Evolutionary conservation across 2,329 filamentous ascomycete genomes (phyloP), one percentile per base, ranked within the genome.

Genomic region (Metarhizium guizhouense): DNA sequence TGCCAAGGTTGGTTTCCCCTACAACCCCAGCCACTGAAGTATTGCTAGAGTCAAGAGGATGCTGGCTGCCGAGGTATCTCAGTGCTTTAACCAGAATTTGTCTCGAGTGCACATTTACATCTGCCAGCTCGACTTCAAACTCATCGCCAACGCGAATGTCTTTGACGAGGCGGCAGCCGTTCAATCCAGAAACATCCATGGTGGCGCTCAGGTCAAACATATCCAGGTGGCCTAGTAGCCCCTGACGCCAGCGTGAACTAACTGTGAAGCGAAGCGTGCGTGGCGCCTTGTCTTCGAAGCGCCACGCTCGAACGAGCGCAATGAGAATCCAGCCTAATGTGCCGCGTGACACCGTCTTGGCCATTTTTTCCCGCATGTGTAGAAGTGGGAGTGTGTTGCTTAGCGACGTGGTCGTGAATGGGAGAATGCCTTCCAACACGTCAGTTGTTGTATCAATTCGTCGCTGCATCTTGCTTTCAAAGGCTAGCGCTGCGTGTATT

Each of bases 291-390:
- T 70, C 68, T 63, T 83, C 77, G 61, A 77, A 82, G 58, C 72
- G 71, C 82, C 82, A 85, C 14, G 79, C 82, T 14, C 83, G 80
- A 53, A 82, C 70, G 36, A 86, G 71, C 29, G 83, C 81, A 63
- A 85, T 81, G 50, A 82, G 70, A 50, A 82, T 75, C 80, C 80
- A 85, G 61, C 80, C 74, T 60, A 73, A 62, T 47, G 66, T 64
- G 53, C 79, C 80, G 48, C 69, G 66, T n/a, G 67, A 63, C 40
- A 82, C 68, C 2, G 69, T 60, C 36, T 73, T 72, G 47, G 74
- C 72, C 68, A 78, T 75, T 60, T 73, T 76, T 72, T 83, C 79
- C 45, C 79, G 77, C 62, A 80, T 68, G 32, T 76, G 74, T 51
- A 84, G 68, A 56, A 76, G 69, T 6, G 78, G 77, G 14, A 84